Base-by-base conservation (phyloP, 192 early-diverging fungal genomes). In the Umbelopsis ramanniana region DNA sequence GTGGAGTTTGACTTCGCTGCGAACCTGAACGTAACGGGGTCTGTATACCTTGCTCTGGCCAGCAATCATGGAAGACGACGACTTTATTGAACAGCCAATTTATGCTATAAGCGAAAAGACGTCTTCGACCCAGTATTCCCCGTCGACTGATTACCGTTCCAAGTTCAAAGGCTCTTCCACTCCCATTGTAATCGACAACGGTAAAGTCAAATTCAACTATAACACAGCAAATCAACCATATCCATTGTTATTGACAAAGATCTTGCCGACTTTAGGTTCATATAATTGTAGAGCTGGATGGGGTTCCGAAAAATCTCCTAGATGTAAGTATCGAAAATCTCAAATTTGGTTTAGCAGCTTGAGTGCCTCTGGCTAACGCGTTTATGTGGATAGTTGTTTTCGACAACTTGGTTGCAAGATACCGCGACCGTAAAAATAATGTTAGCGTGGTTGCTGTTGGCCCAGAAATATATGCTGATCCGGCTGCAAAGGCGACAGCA, bases 271-370 rank as follows among this genome's bases (percentile, higher is more conserved):
- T 43, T 43, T 80, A 89, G 87, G 87, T 24, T 94, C 95, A 38
- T 85, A 86, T 69, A 88, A 85, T 72, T 92, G 93, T 68, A 84
- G 93, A 60, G 93, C 92, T 24, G 95, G 95, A 23, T 96, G 93
- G 93, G 92, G 93, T 10, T 83, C 81, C 1, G 91, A 93, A 53
- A 54, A 75, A 5, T 53, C 52, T 10, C 91, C 91, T 9, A 73
- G 85, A 73, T 68, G 91, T 92, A 84, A 72, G 78, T 80, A 17
- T 3, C 14, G 2, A 24, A 21, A 21, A 46, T 11, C 33, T 21
- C 55, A 37, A 45, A n/a, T 26, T 70, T 23, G 29, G 14, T n/a
- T 15, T 5, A 3, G 3, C 24, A n/a, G 24, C 24, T 12, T 35
- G 17, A 35, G 10, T 12, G 47, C 19, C n/a, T 19, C 14, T 46